These are phyloP conservation scores for Hyaloscypha bicolor DNA, from an alignment of 495 filamentous ascomycete species.

Conservation along the genomic window DNA sequence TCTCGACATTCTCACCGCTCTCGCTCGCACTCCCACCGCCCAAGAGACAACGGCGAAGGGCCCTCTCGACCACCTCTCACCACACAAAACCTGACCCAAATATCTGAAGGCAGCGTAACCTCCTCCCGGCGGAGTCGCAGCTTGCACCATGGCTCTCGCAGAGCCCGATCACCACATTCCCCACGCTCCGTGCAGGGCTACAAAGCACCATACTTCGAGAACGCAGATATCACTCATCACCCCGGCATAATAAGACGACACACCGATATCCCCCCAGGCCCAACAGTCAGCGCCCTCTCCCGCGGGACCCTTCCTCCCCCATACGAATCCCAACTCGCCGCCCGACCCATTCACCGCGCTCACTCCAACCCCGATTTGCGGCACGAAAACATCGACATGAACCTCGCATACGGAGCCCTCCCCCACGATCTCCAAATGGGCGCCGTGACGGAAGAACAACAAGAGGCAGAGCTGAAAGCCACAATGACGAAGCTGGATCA, in stretches of 20 bases:
- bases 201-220: constrained; percentile 45
- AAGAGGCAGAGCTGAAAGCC: constrained; percentile 62
- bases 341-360: constrained; percentile 30
- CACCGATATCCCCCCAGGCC: constrained; percentile 24
- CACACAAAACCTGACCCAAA: constrained; percentile 21
- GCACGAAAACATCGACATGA: constrained; percentile 74
- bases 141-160: constrained; percentile 22
- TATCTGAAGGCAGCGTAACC: constrained; percentile 30
- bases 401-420: constrained; percentile 80
- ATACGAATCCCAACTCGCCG: constrained; percentile 14
- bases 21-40: constrained; percentile 25
- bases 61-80: constrained; percentile 29
- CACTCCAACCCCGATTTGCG: constrained; percentile 43
- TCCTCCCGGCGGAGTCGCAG: constrained; percentile 26
- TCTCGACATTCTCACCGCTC: constrained; percentile 39
- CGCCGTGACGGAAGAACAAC: constrained; percentile 35
- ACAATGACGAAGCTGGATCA: constrained; percentile 70
- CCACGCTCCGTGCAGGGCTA: constrained; percentile 28
- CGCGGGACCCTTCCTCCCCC: constrained; percentile 26
- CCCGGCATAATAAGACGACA: constrained; percentile 31
- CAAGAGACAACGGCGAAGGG: constrained; percentile 16
- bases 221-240: constrained; percentile 17
- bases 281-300: constrained; percentile 27
- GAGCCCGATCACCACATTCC: constrained; percentile 4
- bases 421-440: constrained; percentile 36